Evolutionary conservation across 2,329 filamentous ascomycete genomes (phyloP), one percentile per base, ranked within the genome.

Genomic region (Phialophora chinensis): DNA sequence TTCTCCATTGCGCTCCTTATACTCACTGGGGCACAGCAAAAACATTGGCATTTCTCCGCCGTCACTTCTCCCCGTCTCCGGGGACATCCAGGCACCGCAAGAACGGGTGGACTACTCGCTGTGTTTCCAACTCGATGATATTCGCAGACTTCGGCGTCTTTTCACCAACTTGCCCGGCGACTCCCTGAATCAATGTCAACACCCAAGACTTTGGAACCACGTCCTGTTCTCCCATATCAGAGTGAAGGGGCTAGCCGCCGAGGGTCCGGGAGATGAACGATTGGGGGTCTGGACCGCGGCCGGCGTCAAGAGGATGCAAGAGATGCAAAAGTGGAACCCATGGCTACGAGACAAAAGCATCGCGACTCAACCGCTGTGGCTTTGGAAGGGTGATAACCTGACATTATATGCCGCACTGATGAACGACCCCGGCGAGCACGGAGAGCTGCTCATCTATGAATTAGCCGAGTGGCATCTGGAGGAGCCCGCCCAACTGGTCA

Each of bases 281-380:
- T n/a, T 44, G 7, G 38, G 17, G 17, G 17, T 44, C 38, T 44
- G 38, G 38, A n/a, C 17, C 2, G 38, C 38, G 17, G 38, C 38
- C 14, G 38, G 38, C 38, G 8, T 44, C 38, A 44, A 44, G 14
- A 44, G 38, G 6, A 44, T 44, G n/a, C 38, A 44, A 44, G 35
- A 44, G 38, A 44, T 44, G 38, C 38, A 44, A n/a, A 44, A 44
- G 7, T 44, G 38, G 38, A 44, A 44, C 38, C 38, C 38, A 44
- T 44, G 17, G 17, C 38, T 44, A 44, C 38, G 17, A n/a, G 17
- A 44, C 38, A 44, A 44, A 17, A 44, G 38, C 38, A 44, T 44
- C 17, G 38, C 38, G 2, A 44, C 38, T n/a, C 38, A 44, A 17
- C 38, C 38, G 17, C 38, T 44, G 17, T 44, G 38, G 38, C 38